A percentile compares a stretch with the other conserved stretches of the same genome.
Conservation (phyloP, 768 basidiomycete genomes). For the Lyophyllum shimeji region DNA sequence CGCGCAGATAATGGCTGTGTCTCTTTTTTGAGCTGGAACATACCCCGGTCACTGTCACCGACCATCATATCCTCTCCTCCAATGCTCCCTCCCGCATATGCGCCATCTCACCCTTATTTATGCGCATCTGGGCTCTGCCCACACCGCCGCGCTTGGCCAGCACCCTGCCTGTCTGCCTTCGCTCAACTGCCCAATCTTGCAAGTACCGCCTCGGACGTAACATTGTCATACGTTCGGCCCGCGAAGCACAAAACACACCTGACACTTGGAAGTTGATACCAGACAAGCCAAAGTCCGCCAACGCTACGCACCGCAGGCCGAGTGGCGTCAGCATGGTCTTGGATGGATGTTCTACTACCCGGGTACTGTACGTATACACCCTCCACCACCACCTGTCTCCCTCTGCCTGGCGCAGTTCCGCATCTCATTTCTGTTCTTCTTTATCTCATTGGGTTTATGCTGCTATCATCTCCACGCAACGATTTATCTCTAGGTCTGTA, state of each 20-base stretch:
- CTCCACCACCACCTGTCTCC: not conserved
- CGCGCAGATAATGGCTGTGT: conserved; percentile 36
- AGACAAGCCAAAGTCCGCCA: conserved; percentile 1
- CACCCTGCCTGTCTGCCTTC: not conserved
- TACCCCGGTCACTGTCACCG: conserved; percentile 14
- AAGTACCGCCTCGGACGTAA: too few relatives aligned
- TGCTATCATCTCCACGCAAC: not conserved
- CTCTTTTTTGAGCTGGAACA: not conserved
- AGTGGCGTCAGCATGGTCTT: not conserved
- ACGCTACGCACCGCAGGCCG: conserved; percentile 6
- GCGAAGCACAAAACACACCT: not conserved
- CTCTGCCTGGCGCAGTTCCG: not conserved
- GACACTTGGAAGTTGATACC: not conserved
- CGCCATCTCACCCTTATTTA: conserved; percentile 9
- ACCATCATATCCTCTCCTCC: conserved; percentile 9
- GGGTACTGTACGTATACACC: not conserved
- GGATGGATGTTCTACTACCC: not conserved
- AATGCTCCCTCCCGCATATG: not conserved
- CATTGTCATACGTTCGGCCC: not conserved
- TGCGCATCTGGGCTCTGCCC: not conserved
- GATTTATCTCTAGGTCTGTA: not conserved
- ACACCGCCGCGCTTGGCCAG: not conserved
- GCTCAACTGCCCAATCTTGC: not conserved
- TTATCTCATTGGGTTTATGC: not conserved
- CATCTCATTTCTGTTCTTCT: not conserved